Percentiles rank a stretch among this genome's conserved stretches.
phyloP scores from a whole-genome alignment of 495 filamentous ascomycete species.

The Penicillium turbatum region DNA sequence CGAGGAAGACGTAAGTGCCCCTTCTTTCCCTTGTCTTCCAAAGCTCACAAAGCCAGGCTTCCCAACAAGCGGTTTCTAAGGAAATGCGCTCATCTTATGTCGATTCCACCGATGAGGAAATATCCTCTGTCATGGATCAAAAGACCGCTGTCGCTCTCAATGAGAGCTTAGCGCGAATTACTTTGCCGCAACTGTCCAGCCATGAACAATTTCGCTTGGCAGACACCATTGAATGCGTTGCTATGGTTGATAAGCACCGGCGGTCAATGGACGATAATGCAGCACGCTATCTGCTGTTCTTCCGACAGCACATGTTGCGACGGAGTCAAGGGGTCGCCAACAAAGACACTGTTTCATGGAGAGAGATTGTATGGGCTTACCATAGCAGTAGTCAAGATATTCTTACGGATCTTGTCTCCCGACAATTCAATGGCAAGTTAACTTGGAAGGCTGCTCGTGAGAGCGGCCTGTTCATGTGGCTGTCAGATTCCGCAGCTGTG shows the following conservation, averaged over 20 bases:
- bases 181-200: slow-evolving; percentile 78
- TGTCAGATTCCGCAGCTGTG: slow-evolving; percentile 69
- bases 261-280: slow-evolving; percentile 92
- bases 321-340: slow-evolving; percentile 55
- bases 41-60: slow-evolving; percentile 32
- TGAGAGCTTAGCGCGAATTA: slow-evolving; percentile 68
- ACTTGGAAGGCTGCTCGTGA: slow-evolving; percentile 81
- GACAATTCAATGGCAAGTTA: slow-evolving; percentile 71
- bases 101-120: slow-evolving; percentile 55
- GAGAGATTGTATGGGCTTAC: slow-evolving; percentile 93
- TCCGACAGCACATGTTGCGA: slow-evolving; percentile 75
- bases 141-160: slow-evolving; percentile 65
- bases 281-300: slow-evolving; percentile 84
- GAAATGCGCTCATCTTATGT: slow-evolving; percentile 52
- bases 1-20: slow-evolving; percentile 42
- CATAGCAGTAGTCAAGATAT: slow-evolving; percentile 93
- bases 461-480: slow-evolving; percentile 93
- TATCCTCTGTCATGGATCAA: slow-evolving; percentile 65
- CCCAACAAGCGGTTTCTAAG: slow-evolving; percentile 41
- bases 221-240: slow-evolving; percentile 83
- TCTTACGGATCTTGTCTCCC: slow-evolving; percentile 77
- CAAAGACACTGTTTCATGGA: slow-evolving; percentile 74
- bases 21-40: background rate
- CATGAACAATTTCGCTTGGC: slow-evolving; percentile 86
- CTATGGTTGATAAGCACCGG: slow-evolving; percentile 81